Conservation (phyloP, 306 rosid species). For the Abrus pulchellus region DNA sequence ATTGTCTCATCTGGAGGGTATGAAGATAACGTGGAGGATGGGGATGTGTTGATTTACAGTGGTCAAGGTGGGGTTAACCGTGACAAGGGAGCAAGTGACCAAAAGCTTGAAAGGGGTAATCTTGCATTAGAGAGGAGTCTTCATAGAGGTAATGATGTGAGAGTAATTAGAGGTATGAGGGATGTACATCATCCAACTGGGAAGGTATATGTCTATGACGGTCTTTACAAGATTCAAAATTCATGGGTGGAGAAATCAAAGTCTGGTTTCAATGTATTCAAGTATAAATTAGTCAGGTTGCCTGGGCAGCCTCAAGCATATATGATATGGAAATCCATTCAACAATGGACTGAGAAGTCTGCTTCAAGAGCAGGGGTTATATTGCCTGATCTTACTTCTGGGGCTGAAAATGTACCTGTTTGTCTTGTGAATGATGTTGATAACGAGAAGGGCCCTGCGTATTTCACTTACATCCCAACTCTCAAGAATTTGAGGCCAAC, state of each 20-base stretch:
- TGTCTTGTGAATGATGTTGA: conserved; percentile 95
- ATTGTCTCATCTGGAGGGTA: conserved; percentile 95
- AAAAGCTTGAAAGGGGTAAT: conserved; percentile 98
- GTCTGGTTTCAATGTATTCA: conserved; percentile 81
- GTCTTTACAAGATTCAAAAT: conserved; percentile 82
- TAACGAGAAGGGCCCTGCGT: conserved; percentile 92
- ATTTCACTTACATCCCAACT: conserved; percentile 73
- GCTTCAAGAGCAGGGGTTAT: conserved; percentile 76
- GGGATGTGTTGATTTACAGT: conserved; percentile 82
- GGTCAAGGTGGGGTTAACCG: conserved; percentile 89
- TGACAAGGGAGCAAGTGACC: conserved; percentile 78
- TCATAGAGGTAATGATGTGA: conserved; percentile 79
- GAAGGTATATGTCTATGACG: conserved; percentile 92
- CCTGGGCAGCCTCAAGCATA: conserved; percentile 83
- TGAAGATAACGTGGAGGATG: conserved; percentile 78
- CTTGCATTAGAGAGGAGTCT: conserved; percentile 89
- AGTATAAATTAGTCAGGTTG: conserved; percentile 71
- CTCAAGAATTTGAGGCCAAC: conserved; percentile 69
- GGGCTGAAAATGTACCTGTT: conserved; percentile 85
- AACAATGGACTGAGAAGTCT: conserved; percentile 75
- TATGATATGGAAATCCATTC: conserved; percentile 74
- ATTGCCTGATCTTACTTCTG: conserved; percentile 91
- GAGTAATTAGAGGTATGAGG: conserved; percentile 84
- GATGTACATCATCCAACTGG: conserved; percentile 68
- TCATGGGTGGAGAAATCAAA: conserved; percentile 91